Evolutionary conservation across 257 asterid genomes (phyloP), one percentile per base, ranked within the genome.

Genomic region (Coffea eugenioides): DNA sequence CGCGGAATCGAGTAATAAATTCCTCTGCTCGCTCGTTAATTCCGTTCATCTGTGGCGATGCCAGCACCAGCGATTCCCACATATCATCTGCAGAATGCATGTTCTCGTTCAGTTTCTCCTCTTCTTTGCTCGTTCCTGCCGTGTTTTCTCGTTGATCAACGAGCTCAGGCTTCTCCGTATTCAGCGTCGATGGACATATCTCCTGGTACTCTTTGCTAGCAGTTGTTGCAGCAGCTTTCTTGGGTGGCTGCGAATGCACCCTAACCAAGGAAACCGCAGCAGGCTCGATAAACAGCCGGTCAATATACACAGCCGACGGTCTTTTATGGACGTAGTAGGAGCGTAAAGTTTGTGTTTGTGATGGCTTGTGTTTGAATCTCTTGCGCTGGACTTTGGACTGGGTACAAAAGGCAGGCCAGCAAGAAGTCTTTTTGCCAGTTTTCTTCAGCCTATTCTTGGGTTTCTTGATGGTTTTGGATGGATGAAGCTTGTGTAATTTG

Each of bases 21-120:
- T 90, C 98, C 48, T 94, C 98, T 0, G 98, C 98, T 85, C 94
- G 87, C 57, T 91, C 92, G 71, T 94, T 71, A 23, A 94, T 94
- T 39, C 85, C 89, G 48, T 91, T 84, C 94, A 89, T 79, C 36
- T 92, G 95, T 4, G 97, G 91, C 8, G 96, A 90, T 48, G 87
- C 90, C 71, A 92, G n/a, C 48, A 71, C 85, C 90, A 92, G 71
- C 0, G 96, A 88, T 78, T 94, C 98, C 98, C 98, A 94, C 89
- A 88, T 75, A n/a, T 91, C 92, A 85, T 94, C 98, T n/a, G 96
- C 96, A 18, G 74, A n/a, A 68, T 65, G 41, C 73, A 21, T n/a
- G 49, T 23, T 57, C 14, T 72, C 43, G 34, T 65, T n/a, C 48
- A 41, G 70, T 9, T 21, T 12, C 15, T 16, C 80, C 18, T 74